phyloP scores from a whole-genome alignment of 2,329 filamentous ascomycete species.

The Chrysosphaeria jannelii region DNA sequence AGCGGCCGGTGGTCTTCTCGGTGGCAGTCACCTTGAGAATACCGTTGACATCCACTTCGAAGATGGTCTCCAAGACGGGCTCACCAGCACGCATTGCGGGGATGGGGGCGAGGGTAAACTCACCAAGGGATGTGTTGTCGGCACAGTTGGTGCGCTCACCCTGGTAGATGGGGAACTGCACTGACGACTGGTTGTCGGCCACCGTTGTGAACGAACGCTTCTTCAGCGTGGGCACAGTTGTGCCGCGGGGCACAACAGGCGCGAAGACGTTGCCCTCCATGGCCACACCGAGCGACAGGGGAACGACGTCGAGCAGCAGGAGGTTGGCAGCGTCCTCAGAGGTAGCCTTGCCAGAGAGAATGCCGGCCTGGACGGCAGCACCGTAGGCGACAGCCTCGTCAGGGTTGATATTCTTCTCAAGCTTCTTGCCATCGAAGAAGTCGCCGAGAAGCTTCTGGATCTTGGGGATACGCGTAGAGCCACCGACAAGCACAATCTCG shows the following conservation, averaged over 20 bases:
- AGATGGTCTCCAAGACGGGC: slow-evolving; percentile 87
- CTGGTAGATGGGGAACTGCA: slow-evolving; percentile 82
- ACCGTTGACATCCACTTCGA: slow-evolving; percentile 99
- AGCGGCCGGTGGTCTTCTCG: slow-evolving; percentile 94
- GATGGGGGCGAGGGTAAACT: slow-evolving; percentile 80
- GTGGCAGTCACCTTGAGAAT: slow-evolving; percentile 98
- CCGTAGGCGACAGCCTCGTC: slow-evolving; percentile 98
- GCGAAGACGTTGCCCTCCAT: slow-evolving; percentile 99
- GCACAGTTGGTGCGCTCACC: slow-evolving; percentile 95
- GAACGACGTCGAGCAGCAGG: slow-evolving; percentile 82
- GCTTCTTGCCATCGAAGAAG: slow-evolving; percentile 99
- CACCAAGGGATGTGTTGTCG: slow-evolving; percentile 91
- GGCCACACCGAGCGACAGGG: slow-evolving; percentile 88
- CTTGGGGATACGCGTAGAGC: slow-evolving; percentile 91
- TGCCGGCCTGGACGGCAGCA: slow-evolving; percentile 95
- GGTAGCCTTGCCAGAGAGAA: slow-evolving; percentile 91
- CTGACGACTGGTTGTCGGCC: slow-evolving; percentile 44
- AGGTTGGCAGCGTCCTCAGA: slow-evolving; percentile 85
- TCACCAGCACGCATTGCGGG: slow-evolving; percentile 82
- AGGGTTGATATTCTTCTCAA: slow-evolving; percentile 99
- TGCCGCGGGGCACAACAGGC: slow-evolving; percentile 57
- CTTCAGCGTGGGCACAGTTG: slow-evolving; percentile 52
- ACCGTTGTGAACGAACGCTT: slow-evolving; percentile 80
- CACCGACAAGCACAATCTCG: slow-evolving; percentile 96
- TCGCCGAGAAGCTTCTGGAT: slow-evolving; percentile 98